A percentile compares a stretch with the other conserved stretches of the same genome.
Conservation (phyloP, 345 rosid genomes). For the Erucastrum elatum region DNA sequence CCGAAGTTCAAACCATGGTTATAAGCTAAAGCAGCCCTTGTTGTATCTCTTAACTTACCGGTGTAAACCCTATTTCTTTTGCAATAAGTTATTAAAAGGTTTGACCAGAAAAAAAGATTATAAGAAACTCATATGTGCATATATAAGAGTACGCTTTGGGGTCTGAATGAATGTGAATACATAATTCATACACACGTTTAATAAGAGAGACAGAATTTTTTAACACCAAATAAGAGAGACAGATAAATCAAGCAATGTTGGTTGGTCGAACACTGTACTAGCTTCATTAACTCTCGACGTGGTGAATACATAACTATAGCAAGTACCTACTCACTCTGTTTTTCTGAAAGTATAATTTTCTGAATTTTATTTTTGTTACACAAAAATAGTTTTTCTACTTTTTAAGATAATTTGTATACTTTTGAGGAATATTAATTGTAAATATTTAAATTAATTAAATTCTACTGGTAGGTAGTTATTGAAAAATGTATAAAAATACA, state of each 20-base stretch:
- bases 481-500: too few species aligned
- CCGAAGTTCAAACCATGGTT: not conserved
- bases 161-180: not conserved
- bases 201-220: not conserved
- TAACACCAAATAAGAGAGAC: not conserved
- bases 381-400: too few species aligned
- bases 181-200: not conserved
- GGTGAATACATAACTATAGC: conserved; percentile 9
- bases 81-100: too few species aligned
- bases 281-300: conserved; percentile 20
- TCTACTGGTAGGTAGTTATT: too few species aligned
- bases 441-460: too few species aligned
- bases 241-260: conserved; percentile 17
- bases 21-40: not conserved
- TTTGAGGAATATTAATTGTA: too few species aligned
- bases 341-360: too few species aligned
- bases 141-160: not conserved
- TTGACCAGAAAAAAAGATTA: not conserved
- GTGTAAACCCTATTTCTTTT: too few species aligned
- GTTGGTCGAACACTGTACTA: conserved; percentile 28
- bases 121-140: not conserved
- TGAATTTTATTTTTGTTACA: too few species aligned
- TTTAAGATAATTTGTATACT: too few species aligned
- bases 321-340: not conserved
- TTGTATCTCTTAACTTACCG: too few species aligned